Percentiles rank a stretch among this genome's conserved stretches.
These are phyloP conservation scores for Xylaria sp. DNA, from an alignment of 2,329 filamentous ascomycete genomes.

Conservation along the genomic window DNA sequence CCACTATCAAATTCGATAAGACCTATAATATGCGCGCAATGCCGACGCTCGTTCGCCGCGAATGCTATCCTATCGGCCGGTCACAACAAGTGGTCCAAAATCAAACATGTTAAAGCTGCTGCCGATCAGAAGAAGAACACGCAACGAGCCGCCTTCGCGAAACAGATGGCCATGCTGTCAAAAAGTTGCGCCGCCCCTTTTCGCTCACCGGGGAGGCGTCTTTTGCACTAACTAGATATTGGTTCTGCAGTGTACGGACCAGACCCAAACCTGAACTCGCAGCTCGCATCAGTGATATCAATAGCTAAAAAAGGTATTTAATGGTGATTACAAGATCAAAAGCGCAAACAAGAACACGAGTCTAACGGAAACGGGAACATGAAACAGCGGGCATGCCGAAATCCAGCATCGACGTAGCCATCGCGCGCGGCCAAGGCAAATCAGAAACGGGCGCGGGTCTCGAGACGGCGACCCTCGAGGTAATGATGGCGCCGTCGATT, in stretches of 20 bases:
- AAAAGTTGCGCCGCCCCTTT: slow-evolving; percentile 65
- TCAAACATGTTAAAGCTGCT: slow-evolving; percentile 92
- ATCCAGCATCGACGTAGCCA: slow-evolving; percentile 81
- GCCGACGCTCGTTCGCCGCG: slow-evolving; percentile 61
- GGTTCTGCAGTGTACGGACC: slow-evolving; percentile 73
- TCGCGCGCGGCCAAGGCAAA: slow-evolving; percentile 88
- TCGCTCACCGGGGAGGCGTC: not conserved
- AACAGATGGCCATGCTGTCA: slow-evolving; percentile 78
- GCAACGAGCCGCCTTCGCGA: slow-evolving; percentile 73
- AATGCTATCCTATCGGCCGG: slow-evolving; percentile 66
- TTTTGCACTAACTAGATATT: slow-evolving; percentile 26
- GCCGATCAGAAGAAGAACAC: slow-evolving; percentile 83
- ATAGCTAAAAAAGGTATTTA: slow-evolving; percentile 80
- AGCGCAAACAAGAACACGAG: slow-evolving; percentile 21
- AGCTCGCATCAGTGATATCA: slow-evolving; percentile 76
- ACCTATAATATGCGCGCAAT: slow-evolving; percentile 57
- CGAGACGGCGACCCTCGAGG: slow-evolving; percentile 83
- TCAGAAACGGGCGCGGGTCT: slow-evolving; percentile 79
- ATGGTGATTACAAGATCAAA: no score
- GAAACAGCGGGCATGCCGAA: slow-evolving; percentile 79
- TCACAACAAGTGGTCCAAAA: slow-evolving; percentile 96
- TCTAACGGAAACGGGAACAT: slow-evolving; percentile 7
- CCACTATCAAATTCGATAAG: slow-evolving; percentile 30
- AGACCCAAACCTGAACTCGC: slow-evolving; percentile 78
- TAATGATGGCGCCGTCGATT: slow-evolving; percentile 79